phyloP scores from a whole-genome alignment of 139 green algal genomes.

The Ettlia oleoabundans region DNA sequence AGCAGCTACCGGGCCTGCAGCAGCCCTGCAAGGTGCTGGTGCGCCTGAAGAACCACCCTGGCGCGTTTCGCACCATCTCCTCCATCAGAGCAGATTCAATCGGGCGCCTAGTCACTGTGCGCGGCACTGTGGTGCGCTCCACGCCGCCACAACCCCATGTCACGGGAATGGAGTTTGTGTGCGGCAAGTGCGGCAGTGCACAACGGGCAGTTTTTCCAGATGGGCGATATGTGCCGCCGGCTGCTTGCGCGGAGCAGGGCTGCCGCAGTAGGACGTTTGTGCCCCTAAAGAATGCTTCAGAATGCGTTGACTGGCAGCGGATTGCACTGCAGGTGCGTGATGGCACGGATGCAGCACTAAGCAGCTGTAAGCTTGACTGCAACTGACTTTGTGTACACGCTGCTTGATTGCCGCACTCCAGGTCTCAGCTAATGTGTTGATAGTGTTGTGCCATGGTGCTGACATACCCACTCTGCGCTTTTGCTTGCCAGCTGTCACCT shows the following conservation, averaged over 20 bases:
- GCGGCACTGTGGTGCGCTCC: conserved; percentile 81
- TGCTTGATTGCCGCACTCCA: too few relatives aligned
- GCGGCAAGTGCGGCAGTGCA: conserved; percentile 72
- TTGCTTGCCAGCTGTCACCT: too few relatives aligned
- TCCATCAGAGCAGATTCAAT: conserved; percentile 24
- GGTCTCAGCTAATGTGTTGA: too few relatives aligned
- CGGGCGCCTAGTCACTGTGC: conserved; percentile 78
- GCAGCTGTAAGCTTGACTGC: background rate
- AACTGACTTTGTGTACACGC: too few relatives aligned
- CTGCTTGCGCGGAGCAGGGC: conserved; percentile 58
- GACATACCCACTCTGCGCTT: too few relatives aligned
- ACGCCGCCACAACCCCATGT: conserved; percentile 71
- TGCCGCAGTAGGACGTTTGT: conserved; percentile 80
- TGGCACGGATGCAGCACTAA: background rate
- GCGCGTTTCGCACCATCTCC: conserved; percentile 55
- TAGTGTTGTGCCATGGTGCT: too few relatives aligned
- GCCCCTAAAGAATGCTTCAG: conserved; percentile 50
- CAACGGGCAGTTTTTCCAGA: conserved; percentile 55
- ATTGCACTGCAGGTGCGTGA: conserved; percentile 71
- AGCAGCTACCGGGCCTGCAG: conserved; percentile 21
- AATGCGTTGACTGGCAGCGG: conserved; percentile 86
- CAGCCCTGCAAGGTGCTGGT: conserved; percentile 39
- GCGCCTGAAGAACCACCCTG: conserved; percentile 57
- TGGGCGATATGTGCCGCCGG: conserved; percentile 69
- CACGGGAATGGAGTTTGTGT: conserved; percentile 76